Conservation (phyloP, 2,329 filamentous ascomycete species). For the Taxawa tesnikishii region DNA sequence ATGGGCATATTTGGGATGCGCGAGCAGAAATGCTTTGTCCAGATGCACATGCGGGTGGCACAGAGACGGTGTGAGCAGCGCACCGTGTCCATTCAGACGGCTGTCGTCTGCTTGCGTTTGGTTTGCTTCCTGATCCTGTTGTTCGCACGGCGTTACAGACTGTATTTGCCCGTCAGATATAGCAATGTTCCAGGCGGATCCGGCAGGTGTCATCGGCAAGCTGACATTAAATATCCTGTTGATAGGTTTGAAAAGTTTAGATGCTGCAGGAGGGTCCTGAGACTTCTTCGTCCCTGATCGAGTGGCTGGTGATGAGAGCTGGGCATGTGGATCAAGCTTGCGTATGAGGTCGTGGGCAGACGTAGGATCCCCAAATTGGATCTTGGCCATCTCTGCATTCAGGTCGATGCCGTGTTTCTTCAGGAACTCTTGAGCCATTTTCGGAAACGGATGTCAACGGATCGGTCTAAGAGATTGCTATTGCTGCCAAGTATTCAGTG, state of each 20-base stretch:
- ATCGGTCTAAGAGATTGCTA: no score
- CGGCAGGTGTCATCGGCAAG: not conserved
- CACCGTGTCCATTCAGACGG: conserved; percentile 28
- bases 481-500: no score
- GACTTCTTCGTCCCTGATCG: no score
- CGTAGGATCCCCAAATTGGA: conserved; percentile 18
- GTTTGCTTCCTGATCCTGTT: no score
- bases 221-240: not conserved
- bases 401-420: conserved; percentile 20
- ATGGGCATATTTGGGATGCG: conserved; percentile 46
- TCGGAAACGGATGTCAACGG: not conserved
- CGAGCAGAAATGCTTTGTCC: conserved; percentile 53
- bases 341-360: no score
- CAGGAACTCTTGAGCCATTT: conserved; percentile 19
- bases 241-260: not conserved
- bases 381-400: conserved; percentile 18
- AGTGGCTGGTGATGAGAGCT: not conserved
- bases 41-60: conserved; percentile 65
- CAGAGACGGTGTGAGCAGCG: conserved; percentile 42
- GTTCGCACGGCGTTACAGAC: not conserved
- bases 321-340: not conserved
- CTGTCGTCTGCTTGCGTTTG: no score
- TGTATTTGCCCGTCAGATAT: conserved; percentile 2
- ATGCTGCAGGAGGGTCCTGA: not conserved
- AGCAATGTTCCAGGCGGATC: conserved; percentile 3